These are phyloP conservation scores for Cryoendolithus antarcticus DNA, from an alignment of 2,329 filamentous ascomycete species.

Conservation along the genomic window DNA sequence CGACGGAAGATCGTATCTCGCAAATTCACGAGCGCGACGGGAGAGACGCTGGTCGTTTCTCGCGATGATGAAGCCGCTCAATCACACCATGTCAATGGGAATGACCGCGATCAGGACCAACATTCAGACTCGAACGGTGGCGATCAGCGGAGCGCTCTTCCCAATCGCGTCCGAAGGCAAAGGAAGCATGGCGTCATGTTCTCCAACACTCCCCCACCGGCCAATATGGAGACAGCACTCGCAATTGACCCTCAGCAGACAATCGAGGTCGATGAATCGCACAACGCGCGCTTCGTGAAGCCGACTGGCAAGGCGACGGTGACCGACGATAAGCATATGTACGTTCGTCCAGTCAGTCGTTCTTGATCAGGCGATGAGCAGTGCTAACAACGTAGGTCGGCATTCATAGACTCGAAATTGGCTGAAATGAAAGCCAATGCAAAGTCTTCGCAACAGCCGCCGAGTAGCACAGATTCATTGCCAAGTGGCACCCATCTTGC, in stretches of 20 bases:
- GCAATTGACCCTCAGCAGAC: slow-evolving; percentile 20
- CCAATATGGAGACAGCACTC: slow-evolving; percentile 26
- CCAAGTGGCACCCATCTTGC: background rate
- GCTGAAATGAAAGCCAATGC: slow-evolving; percentile 37
- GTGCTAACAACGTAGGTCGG: slow-evolving; percentile 64
- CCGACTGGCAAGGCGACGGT: slow-evolving; percentile 59
- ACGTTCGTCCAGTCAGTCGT: slow-evolving; percentile 31
- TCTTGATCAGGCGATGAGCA: slow-evolving; percentile 7
- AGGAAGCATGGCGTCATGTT: slow-evolving; percentile 21
- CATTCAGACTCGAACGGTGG: no score
- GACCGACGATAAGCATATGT: slow-evolving; percentile 63
- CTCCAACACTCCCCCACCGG: slow-evolving; percentile 17
- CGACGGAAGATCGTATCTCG: background rate
- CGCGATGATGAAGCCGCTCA: background rate
- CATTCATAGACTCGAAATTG: slow-evolving; percentile 72
- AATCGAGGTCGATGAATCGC: slow-evolving; percentile 27
- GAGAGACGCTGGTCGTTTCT: background rate
- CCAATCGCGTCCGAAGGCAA: slow-evolving; percentile 7
- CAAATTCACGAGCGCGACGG: background rate
- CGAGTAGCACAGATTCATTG: slow-evolving; percentile 1
- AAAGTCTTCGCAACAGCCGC: slow-evolving; percentile 2
- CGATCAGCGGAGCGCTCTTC: no score
- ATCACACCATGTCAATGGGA: no score
- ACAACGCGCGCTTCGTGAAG: slow-evolving; percentile 51
- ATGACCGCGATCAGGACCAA: no score